Conservation (phyloP, 148 eudicot species). For the Rhododendron kiyosumense region DNA sequence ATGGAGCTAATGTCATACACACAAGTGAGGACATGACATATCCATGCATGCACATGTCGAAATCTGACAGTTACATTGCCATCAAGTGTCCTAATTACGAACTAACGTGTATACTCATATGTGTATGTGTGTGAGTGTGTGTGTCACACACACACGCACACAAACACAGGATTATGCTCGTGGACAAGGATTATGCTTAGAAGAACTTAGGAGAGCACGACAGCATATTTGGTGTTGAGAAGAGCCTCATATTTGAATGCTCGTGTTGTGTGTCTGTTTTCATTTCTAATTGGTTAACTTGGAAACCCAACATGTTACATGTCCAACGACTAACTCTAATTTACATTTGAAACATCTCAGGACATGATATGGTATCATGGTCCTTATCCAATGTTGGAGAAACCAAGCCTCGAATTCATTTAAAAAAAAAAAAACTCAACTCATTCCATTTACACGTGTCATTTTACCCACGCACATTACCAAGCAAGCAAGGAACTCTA, state of each 20-base stretch:
- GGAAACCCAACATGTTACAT: not conserved
- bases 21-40: not conserved
- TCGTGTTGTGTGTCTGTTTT: not conserved
- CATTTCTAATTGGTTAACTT: not conserved
- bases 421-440: not conserved
- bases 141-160: not conserved
- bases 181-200: not conserved
- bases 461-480: not conserved
- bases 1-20: not conserved
- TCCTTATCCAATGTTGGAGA: not conserved
- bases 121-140: not conserved
- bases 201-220: not conserved
- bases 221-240: not conserved
- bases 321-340: not conserved
- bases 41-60: not conserved
- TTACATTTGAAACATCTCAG: not conserved
- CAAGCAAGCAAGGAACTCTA: not conserved
- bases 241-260: not conserved
- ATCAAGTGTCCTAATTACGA: not conserved
- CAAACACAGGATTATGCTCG: not conserved
- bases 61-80: not conserved
- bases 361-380: not conserved
- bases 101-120: not conserved
- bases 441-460: not conserved
- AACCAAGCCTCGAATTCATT: not conserved